Base-by-base conservation (phyloP, 2,329 filamentous ascomycete genomes). In the Cladophialophora chaetospira region DNA sequence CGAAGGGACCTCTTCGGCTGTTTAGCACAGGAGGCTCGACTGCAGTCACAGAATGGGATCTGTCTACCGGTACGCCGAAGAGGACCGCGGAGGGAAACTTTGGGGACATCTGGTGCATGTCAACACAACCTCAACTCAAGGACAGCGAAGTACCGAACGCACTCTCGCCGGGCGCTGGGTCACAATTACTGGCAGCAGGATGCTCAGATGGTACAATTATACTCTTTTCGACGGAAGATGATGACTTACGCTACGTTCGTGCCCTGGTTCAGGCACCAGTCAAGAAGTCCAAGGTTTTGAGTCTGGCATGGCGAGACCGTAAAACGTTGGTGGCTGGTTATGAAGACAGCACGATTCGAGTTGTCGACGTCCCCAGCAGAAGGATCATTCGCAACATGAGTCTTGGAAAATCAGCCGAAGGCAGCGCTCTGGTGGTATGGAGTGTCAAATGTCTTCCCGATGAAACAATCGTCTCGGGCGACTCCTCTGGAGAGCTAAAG, bases 1-100 rank as follows among this genome's bases (percentile, higher is more conserved):
- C 86, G 15, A 74, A 86, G 23, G 93, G 92, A 52, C 88, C 82
- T 66, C 81, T 94, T 68, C 85, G 94, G 58, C 83, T 99, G 38
- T 99, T 99, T 77, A 97, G 93, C 73, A 96, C 97, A 69, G 93
- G 93, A 55, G 96, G 94, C 71, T 96, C 92, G 17, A 90, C 88
- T 50, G 88, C 88, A 21, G 86, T 99, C 44, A 97, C 92, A 0
- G 94, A 99, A 73, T 99, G 94, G 94, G 88, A 97, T 75, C 78
- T 99, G 21, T 84, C 85, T 64, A 88, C 86, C 62, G 91, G 89
- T 11, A 80, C 84, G 54, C 89, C 91, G 9, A 83, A 88, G 74
- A 84, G 88, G 57, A 88, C 95, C 72, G 91, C 90, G 15, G 91
- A 89, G 67, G 94, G 93, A 43, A 95, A 95, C 72, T 91, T 96